phyloP scores from a whole-genome alignment of 2,329 filamentous ascomycete genomes.

The Penicillium sp. region DNA sequence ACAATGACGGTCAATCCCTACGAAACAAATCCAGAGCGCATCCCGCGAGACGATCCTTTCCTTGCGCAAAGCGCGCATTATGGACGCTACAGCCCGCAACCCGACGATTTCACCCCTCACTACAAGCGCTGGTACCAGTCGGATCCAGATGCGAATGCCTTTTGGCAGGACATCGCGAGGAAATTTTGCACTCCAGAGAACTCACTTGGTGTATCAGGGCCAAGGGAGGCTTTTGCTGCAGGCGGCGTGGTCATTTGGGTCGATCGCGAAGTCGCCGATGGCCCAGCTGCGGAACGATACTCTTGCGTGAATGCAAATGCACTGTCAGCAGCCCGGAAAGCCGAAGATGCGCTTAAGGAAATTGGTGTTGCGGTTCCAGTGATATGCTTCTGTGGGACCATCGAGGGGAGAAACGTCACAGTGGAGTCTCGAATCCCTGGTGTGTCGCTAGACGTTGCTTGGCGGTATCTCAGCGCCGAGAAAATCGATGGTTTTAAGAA shows the following conservation, averaged over 20 bases:
- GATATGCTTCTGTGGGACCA: slow-evolving; percentile 36
- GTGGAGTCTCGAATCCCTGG: slow-evolving; percentile 41
- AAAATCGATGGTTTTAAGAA: slow-evolving; percentile 34
- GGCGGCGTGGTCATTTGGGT: slow-evolving; percentile 38
- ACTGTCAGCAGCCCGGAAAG: slow-evolving; percentile 32
- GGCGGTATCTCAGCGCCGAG: slow-evolving; percentile 32
- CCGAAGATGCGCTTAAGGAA: slow-evolving; percentile 31
- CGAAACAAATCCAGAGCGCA: slow-evolving; percentile 31
- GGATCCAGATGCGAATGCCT: slow-evolving; percentile 28
- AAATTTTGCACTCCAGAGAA: slow-evolving; percentile 31
- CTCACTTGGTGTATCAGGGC: slow-evolving; percentile 28
- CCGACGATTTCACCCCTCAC: slow-evolving; percentile 36
- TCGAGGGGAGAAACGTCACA: slow-evolving; percentile 39
- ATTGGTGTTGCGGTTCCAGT: slow-evolving; percentile 34
- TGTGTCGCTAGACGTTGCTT: slow-evolving; percentile 38
- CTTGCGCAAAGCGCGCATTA: slow-evolving; percentile 31
- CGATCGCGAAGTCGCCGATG: slow-evolving; percentile 28
- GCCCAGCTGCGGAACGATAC: slow-evolving; percentile 28
- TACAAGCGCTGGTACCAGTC: slow-evolving; percentile 32
- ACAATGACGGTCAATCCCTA: slow-evolving; percentile 28
- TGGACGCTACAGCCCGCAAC: slow-evolving; percentile 32
- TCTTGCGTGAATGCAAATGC: slow-evolving; percentile 38
- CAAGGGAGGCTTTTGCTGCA: slow-evolving; percentile 33
- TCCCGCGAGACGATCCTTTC: slow-evolving; percentile 35
- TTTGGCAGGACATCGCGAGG: slow-evolving; percentile 36